phyloP scores from a whole-genome alignment of 192 early-diverging fungal genomes.

The Spinellus fusiger region DNA sequence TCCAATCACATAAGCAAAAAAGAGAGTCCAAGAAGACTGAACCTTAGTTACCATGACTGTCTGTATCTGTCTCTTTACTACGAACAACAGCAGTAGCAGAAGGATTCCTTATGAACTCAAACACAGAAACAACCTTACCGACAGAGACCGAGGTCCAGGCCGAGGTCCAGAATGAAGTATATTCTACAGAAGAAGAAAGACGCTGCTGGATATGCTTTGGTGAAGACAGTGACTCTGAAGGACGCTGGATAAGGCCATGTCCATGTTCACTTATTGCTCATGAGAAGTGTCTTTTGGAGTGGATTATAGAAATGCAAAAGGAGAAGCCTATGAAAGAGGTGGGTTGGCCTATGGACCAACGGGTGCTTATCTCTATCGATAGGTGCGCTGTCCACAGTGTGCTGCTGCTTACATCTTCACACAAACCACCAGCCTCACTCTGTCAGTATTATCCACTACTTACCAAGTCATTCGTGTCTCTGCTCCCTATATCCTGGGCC shows the following conservation, averaged over 20 bases:
- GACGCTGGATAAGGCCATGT: constrained; percentile 66
- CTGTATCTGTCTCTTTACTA: too few relatives aligned
- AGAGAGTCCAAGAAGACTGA: too few relatives aligned
- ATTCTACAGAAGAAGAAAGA: constrained; percentile 28
- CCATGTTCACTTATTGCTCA: constrained; percentile 69
- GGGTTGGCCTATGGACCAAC: background rate
- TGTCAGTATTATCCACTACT: constrained; percentile 46
- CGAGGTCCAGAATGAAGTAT: too few relatives aligned
- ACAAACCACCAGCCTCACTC: constrained; percentile 46
- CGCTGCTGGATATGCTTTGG: constrained; percentile 76
- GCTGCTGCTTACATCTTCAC: constrained; percentile 52
- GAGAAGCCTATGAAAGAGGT: constrained; percentile 44
- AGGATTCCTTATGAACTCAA: too few relatives aligned
- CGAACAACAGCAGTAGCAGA: too few relatives aligned
- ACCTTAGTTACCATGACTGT: too few relatives aligned
- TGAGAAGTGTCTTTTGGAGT: constrained; percentile 70
- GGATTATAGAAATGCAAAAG: constrained; percentile 64
- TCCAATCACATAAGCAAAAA: too few relatives aligned
- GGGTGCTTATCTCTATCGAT: too few relatives aligned
- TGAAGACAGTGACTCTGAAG: constrained; percentile 50
- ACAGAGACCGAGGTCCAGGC: too few relatives aligned
- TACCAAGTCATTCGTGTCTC: constrained; percentile 50
- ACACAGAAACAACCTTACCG: too few relatives aligned
- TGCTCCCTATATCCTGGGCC: constrained; percentile 57
- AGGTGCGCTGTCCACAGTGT: constrained; percentile 69